Base-by-base conservation (phyloP, 2,329 filamentous ascomycete genomes). In the Cladobotryum protrusum region DNA sequence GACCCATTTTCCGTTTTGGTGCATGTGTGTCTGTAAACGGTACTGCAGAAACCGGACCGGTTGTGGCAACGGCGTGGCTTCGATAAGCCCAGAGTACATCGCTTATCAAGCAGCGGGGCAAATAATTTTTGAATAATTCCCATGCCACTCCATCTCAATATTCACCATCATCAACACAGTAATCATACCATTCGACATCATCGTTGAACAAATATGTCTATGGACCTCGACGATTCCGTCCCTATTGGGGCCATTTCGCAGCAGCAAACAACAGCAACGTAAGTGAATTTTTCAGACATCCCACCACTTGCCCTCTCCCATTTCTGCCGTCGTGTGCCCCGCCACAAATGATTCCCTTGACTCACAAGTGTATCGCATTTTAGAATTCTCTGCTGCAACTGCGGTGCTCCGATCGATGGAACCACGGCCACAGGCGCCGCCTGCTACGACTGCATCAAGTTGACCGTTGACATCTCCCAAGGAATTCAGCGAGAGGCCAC, bases 401-500 rank as follows among this genome's bases (percentile, higher is more conserved):
- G 93, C 70, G 93, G 92, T 64, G 90, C 89, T 53, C 86, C 92
- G 36, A 96, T 99, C 63, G 91, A 96, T 70, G 93, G 93, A 68
- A 96, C 90, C 15, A 82, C 83, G 13, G 78, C 88, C 20, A 85
- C 87, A 47, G 90, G 90, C 54, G 91, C 93, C 37, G 84, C 96
- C 50, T 99, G 93, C 74, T 89, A 89, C 69, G 92, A 97, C 75
- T 97, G 93, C 70, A 83, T 97, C 66, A 96, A 95, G 69, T 81
- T 95, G 59, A 95, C 90, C 44, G 82, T 95, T 70, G 93, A 99
- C 71, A 92, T 96, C 59, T 95, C 91, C 20, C 77, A 86, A 65
- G 90, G 89, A 53, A 91, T 97, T 56, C 92, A 90, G 70, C 83
- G 91, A 65, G 93, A 99, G 69, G 89, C 88, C 45, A 86, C 85